Base-by-base conservation (phyloP, 2,329 filamentous ascomycete genomes). In the Immersiporthe knoxdaviesiana region DNA sequence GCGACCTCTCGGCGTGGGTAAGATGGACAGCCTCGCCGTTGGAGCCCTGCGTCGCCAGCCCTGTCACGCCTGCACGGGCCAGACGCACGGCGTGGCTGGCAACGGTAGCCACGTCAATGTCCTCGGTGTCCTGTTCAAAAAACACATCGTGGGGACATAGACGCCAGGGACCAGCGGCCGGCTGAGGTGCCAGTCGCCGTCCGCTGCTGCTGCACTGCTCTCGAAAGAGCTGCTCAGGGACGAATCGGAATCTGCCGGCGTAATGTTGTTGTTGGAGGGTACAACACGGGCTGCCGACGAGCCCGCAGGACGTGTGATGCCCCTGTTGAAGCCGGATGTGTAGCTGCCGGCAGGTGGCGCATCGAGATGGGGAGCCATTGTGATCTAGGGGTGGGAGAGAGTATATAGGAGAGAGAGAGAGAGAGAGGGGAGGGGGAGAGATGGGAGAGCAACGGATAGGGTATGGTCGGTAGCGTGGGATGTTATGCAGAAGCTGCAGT, bases 11-110 rank as follows among this genome's bases (percentile, higher is more conserved):
- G 32, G 85, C 82, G 74, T 90, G 90, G 58, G 89, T 89, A 44
- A 95, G 85, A 76, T 94, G 92, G 16, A 94, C 91, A 10, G 92
- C 92, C 82, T 96, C 92, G 74, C 92, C 92, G 76, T 95, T 95
- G 76, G 90, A 93, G 61, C 92, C 92, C 78, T 94, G 92, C 14
- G 90, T 92, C 63, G 91, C 90, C 61, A 95, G 84, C 27, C 92
- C 91, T 21, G 90, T 86, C 56, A 94, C 87, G 72, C 92, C 92
- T 37, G 90, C 87, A 75, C 89, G 84, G 61, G 91, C 92, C n/a
- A 95, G 87, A 74, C 89, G 88, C 65, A 92, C 85, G 50, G 91
- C 88, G 76, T 87, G 83, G 65, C 82, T 84, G 63, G 85, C 83
- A 69, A 90, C 89, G 52, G 88, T 87, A 47, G 82, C 79, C 16